Evolutionary conservation across 2,329 filamentous ascomycete species (phyloP).

Genomic region (Shiraia bambusicola): DNA sequence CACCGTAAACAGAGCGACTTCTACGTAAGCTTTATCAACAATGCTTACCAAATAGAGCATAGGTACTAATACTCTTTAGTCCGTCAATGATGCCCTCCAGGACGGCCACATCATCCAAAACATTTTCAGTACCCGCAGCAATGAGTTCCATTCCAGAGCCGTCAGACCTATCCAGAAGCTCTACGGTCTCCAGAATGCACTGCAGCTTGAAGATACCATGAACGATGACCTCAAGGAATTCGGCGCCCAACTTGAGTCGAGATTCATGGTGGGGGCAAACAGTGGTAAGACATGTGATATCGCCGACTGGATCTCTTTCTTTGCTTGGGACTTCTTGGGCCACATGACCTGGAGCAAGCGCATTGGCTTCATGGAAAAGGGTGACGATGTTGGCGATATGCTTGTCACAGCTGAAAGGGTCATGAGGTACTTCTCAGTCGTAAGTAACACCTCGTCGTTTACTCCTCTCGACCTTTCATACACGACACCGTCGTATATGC

Average conservation of each 20-base stretch:
- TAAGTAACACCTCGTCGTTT: slow-evolving; percentile 8
- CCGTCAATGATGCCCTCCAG: slow-evolving; percentile 37
- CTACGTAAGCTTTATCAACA: slow-evolving; percentile 15
- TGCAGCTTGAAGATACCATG: slow-evolving; percentile 32
- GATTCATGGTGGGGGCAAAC: slow-evolving; percentile 29
- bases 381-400: slow-evolving; percentile 42
- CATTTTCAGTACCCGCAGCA: slow-evolving; percentile 37
- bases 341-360: slow-evolving; percentile 46
- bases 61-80: not conserved
- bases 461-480: too few species aligned
- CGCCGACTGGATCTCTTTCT: slow-evolving; percentile 36
- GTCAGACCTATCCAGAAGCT: slow-evolving; percentile 36
- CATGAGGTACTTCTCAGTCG: slow-evolving; percentile 30
- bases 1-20: slow-evolving; percentile 26
- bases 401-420: slow-evolving; percentile 41
- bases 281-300: slow-evolving; percentile 33
- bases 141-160: slow-evolving; percentile 27
- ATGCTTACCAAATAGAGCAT: not conserved
- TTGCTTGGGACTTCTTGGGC: slow-evolving; percentile 39
- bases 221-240: slow-evolving; percentile 25
- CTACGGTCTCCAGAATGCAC: slow-evolving; percentile 26
- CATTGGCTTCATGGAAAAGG: slow-evolving; percentile 48
- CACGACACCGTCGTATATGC: too few species aligned
- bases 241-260: slow-evolving; percentile 26
- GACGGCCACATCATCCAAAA: slow-evolving; percentile 33